A percentile compares a stretch with the other conserved stretches of the same genome.
phyloP scores from a whole-genome alignment of 805 yeast species.

The Ogataea paraovalis region DNA sequence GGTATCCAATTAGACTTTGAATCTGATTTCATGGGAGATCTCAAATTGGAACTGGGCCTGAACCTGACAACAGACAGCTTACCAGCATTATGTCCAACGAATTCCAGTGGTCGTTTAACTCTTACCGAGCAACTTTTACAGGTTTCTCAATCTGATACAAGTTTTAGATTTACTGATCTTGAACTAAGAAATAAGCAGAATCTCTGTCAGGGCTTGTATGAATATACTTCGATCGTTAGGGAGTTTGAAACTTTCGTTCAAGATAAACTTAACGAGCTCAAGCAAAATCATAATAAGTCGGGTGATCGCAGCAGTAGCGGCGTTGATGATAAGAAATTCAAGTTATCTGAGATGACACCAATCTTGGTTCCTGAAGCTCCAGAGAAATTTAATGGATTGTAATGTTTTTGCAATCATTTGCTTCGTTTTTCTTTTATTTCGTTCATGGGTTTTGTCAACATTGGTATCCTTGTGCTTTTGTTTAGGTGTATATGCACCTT shows the following conservation, averaged over 20 bases:
- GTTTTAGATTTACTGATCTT: neutral
- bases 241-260: conserved; percentile 42
- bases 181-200: conserved; percentile 4
- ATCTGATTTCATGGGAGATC: conserved; percentile 1
- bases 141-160: neutral
- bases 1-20: conserved; percentile 1
- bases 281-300: conserved; percentile 4
- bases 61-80: neutral
- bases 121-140: neutral
- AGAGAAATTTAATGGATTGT: conserved; percentile 23
- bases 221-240: conserved; percentile 43
- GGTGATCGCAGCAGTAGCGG: neutral
- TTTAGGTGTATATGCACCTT: neutral
- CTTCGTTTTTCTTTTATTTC: neutral
- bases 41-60: neutral
- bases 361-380: conserved; percentile 33
- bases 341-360: conserved; percentile 25
- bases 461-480: neutral
- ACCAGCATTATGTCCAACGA: neutral
- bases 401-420: neutral
- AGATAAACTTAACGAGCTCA: neutral
- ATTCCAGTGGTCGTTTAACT: neutral
- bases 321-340: neutral
- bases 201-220: conserved; percentile 48
- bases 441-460: neutral